Evolutionary conservation across 768 basidiomycete genomes (phyloP), one percentile per base, ranked within the genome.

Genomic region (Serendipita sp.): DNA sequence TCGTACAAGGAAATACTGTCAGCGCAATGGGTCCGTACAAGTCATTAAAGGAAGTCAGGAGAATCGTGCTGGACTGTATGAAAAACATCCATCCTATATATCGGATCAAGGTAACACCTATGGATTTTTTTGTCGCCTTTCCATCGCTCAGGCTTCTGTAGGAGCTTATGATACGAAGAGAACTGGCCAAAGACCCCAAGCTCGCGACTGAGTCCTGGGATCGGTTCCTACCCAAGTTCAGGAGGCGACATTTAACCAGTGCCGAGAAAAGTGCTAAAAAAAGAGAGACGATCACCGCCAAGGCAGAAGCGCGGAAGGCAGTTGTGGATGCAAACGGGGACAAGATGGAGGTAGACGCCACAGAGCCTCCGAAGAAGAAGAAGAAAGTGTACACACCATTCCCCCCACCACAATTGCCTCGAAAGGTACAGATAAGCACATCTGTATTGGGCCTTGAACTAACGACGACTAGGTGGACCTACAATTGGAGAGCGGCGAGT

Each of bases 81-180:
- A 93, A 87, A 76, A 99, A 99, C 72, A 88, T 98, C 63, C 96
- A 99, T 71, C 96, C 96, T 1, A 98, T 99, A 71, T 99, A 99
- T 73, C 86, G 93, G 69, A 99, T 99, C 75, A 99, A 99, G 75
- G 93, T 90, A 44, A 23, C 69, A 67, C 50, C 34, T 34, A 46
- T 58, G 63, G 60, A 66, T 33, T 36, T 27, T 6, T 23, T n/a
- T 18, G 16, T 5, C 16, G 16, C 44, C 4, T 13, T 5, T 40
- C 5, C 40, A 16, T 4, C 1, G 44, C 37, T 44, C 10, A 3
- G 23, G 18, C n/a, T 2, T 15, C 8, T 53, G 6, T 69, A 94
- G 93, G 96, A 98, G 75, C 80, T 99, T 33, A 99, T 99, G 96
- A 93, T 99, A 69, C 85, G 91, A 63, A 87, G 95, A 50, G 96